Evolutionary conservation across 768 basidiomycete species (phyloP), one percentile per base, ranked within the genome.

Genomic region (Lyophyllum shimeji): DNA sequence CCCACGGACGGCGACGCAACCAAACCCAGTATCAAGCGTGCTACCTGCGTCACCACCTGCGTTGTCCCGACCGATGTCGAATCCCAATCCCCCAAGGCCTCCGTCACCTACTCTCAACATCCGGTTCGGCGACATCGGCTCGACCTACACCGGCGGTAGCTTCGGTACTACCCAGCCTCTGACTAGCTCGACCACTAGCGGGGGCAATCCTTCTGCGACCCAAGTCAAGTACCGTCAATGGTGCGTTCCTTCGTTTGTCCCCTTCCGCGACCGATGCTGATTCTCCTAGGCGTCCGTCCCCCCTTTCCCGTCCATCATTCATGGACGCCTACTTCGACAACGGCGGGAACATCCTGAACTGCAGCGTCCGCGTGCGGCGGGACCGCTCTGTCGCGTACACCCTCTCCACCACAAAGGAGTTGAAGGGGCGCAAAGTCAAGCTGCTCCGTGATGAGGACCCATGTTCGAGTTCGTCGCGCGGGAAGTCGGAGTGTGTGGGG

Each of bases 101-200:
- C 70, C 20, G 81, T 83, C 67, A 74, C 70, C 55, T 83, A 65
- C 76, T 82, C 80, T n/a, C 29, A 82, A 82, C 76, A 83, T 82
- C 73, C 75, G 71, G 65, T 78, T 76, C 64, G 81, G 80, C 53
- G 69, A 72, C 65, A 56, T 37, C 34, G 34, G 34, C 34, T 37
- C 34, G 34, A 37, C 34, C 15, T 37, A 37, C 55, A 55, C 44
- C 57, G 44, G 50, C 27, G 49, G 51, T 5, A 51, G 54, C 46
- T 23, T 18, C 11, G 33, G 51, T 21, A 48, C 56, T 33, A 29
- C 27, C 31, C 39, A 12, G 17, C 48, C 23, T 17, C 49, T 27
- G 9, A 34, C 56, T 25, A 56, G 58, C 39, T 56, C 57, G 48
- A 64, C 61, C 52, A 58, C 64, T 60, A 67, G 61, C 33, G 40